phyloP scores from a whole-genome alignment of 1,139 yeast genomes.

The Maudiozyma humilis region DNA sequence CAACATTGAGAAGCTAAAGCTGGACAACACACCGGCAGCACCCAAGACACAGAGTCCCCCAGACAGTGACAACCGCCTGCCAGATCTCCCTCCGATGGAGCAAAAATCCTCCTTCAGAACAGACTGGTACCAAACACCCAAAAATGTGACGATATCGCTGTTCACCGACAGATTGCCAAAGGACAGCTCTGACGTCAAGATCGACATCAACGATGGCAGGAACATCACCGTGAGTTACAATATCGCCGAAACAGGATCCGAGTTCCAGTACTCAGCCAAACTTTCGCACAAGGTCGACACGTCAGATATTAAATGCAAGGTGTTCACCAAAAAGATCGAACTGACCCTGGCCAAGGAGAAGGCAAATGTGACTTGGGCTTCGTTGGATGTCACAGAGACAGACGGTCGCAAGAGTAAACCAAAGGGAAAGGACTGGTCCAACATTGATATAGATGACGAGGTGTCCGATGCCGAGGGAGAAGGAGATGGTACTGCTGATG shows the following conservation, averaged over 20 bases:
- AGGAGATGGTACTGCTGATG: slow-evolving; percentile 43
- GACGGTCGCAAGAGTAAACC: slow-evolving; percentile 3
- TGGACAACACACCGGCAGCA: background rate
- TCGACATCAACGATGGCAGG: slow-evolving; percentile 27
- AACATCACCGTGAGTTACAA: slow-evolving; percentile 19
- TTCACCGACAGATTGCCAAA: slow-evolving; percentile 59
- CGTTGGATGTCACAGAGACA: slow-evolving; percentile 17
- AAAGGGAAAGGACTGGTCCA: slow-evolving; percentile 64
- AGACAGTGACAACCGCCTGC: no score
- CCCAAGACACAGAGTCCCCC: background rate
- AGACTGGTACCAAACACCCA: slow-evolving; percentile 73
- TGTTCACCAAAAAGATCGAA: slow-evolving; percentile 73
- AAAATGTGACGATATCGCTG: slow-evolving; percentile 55
- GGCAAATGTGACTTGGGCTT: slow-evolving; percentile 33
- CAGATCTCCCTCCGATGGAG: background rate
- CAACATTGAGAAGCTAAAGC: background rate
- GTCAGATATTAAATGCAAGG: slow-evolving; percentile 23
- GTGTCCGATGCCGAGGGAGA: slow-evolving; percentile 37
- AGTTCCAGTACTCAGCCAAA: slow-evolving; percentile 36
- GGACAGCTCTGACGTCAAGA: slow-evolving; percentile 19
- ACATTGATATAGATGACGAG: slow-evolving; percentile 48
- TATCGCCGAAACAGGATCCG: slow-evolving; percentile 31
- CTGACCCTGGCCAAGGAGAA: slow-evolving; percentile 35
- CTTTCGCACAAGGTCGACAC: slow-evolving; percentile 45
- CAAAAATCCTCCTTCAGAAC: slow-evolving; percentile 41